phyloP scores from a whole-genome alignment of 768 basidiomycete genomes.

The Mycena crocata region DNA sequence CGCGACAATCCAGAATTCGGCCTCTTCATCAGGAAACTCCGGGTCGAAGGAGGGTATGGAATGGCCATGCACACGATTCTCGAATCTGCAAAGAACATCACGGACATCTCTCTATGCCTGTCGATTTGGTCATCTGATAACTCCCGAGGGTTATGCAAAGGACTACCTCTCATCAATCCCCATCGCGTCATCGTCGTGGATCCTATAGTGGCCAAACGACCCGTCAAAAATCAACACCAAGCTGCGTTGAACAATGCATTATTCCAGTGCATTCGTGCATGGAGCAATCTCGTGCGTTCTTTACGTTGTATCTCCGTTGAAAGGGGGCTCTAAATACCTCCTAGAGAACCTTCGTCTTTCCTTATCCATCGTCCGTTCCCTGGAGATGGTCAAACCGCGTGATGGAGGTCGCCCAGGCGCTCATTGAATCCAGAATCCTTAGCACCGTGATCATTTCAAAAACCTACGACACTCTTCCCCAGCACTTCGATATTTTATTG shows the following conservation, averaged over 20 bases:
- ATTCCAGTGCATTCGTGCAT: background rate
- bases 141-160: slow-evolving; percentile 1
- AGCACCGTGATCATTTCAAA: no score
- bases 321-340: background rate
- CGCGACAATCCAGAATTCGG: no score
- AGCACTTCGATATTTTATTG: no score
- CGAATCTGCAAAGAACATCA: background rate
- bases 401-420: background rate
- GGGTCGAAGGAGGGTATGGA: slow-evolving; percentile 35
- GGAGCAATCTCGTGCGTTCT: slow-evolving; percentile 7
- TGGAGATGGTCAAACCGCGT: background rate
- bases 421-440: no score
- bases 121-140: no score
- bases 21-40: slow-evolving; percentile 37
- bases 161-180: slow-evolving; percentile 11
- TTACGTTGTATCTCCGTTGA: no score
- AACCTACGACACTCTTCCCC: no score
- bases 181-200: background rate
- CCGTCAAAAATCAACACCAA: background rate
- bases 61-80: slow-evolving; percentile 17
- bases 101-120: no score
- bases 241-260: background rate
- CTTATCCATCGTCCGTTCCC: no score
- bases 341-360: slow-evolving; percentile 3
- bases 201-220: background rate